phyloP scores from a whole-genome alignment of 2,329 filamentous ascomycete genomes.

The Colletotrichum liriopes region DNA sequence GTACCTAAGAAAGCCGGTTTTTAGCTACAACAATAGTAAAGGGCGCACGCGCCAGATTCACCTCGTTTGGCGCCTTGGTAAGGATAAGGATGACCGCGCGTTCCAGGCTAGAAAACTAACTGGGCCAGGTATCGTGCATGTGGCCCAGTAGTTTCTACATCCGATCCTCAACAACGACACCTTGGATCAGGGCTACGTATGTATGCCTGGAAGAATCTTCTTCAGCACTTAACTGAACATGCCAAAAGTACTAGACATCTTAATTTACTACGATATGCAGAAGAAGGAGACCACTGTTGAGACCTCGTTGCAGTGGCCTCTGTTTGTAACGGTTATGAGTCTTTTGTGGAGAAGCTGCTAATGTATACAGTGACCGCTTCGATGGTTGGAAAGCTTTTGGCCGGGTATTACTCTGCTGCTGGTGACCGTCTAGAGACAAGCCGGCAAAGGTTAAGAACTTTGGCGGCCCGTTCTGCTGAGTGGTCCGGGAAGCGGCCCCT shows the following conservation, averaged over 20 bases:
- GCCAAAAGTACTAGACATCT: not conserved
- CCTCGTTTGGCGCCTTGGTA: too few relatives aligned
- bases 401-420: not conserved
- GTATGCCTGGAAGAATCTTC: too few relatives aligned
- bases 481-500: not conserved
- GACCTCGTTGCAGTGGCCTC: not conserved
- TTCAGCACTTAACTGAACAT: not conserved
- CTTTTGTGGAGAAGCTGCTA: not conserved
- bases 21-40: too few relatives aligned
- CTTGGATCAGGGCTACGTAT: too few relatives aligned
- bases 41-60: too few relatives aligned
- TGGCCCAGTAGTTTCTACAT: too few relatives aligned
- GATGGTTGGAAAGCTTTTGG: not conserved
- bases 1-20: too few relatives aligned
- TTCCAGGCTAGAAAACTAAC: too few relatives aligned
- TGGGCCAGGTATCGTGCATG: too few relatives aligned
- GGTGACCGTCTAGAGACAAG: not conserved
- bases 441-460: not conserved
- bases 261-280: not conserved
- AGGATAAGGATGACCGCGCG: too few relatives aligned
- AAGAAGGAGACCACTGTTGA: not conserved
- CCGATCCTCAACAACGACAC: too few relatives aligned
- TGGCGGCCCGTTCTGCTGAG: not conserved
- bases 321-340: not conserved
- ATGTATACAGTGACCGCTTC: constrained; percentile 1